Base-by-base conservation (phyloP, 345 rosid species). In the Eucalyptus guilfoylei region DNA sequence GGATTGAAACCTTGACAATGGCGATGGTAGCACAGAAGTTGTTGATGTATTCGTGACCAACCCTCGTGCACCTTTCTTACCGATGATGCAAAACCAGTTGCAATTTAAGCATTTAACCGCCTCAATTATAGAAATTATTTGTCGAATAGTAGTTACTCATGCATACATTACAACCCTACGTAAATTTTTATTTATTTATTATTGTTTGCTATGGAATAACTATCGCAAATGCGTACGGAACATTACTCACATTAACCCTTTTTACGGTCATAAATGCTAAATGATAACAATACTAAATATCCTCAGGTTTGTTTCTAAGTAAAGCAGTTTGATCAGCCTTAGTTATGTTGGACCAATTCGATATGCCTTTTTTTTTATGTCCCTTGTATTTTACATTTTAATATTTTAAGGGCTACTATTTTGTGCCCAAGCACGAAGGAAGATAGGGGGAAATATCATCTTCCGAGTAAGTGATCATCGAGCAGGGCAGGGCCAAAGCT, bases 231-330 rank as follows among this genome's bases (percentile, higher is more conserved):
- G 80, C 42, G 9, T 69, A 17, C 12, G 42, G 24, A 34, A 0
- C 44, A 69, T 4, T 16, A 34, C 2, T 34, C 7, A 34, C 13
- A 9, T 2, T 4, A 55, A 7, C 23, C 76, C 9, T n/a, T 64
- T 62, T 67, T 14, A n/a, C 5, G 3, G 76, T 67, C 19, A 67
- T n/a, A 67, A 67, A 67, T 67, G 37, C 40, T 1, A 67, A 67
- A 67, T 0, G 40, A 67, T 1, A 67, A n/a, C 76, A 0, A n/a
- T n/a, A n/a, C 21, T n/a, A 67, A 67, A 67, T 2, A 14, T 32
- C 21, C 37, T 64, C 76, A 14, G 4, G 5, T n/a, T n/a, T n/a
- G 16, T 30, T n/a, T 2, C 69, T 28, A 62, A 62, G 15, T 30
- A n/a, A 30, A 14, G 37, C 9, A 64, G 5, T 14, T 1, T 60